Evolutionary conservation across 352 stramenopile species (phyloP).

Genomic region (Phytophthora cactorum): DNA sequence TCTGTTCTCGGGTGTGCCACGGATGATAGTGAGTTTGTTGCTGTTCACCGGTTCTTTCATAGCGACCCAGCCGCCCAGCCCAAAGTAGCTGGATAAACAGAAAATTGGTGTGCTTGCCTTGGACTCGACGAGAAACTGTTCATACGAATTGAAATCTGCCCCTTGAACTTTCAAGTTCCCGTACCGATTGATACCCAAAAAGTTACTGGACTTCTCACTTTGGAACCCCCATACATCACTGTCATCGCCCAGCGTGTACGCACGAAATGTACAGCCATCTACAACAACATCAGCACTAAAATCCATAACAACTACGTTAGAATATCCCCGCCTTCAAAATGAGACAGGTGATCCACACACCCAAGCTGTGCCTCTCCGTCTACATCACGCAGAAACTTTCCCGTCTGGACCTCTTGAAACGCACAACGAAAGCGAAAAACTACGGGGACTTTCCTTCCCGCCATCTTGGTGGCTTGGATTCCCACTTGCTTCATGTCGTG

Average conservation of each 20-base stretch:
- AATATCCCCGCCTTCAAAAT: not conserved
- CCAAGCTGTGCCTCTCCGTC: conserved; percentile 64
- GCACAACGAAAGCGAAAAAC: conserved; percentile 74
- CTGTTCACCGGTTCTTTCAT: conserved; percentile 19
- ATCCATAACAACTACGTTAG: not conserved
- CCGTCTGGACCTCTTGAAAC: conserved; percentile 63
- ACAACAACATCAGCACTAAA: conserved; percentile 67
- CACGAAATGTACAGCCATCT: conserved; percentile 72
- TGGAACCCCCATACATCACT: conserved; percentile 83
- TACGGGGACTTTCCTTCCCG: conserved; percentile 43
- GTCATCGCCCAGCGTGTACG: conserved; percentile 79
- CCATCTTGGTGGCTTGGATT: conserved; percentile 65
- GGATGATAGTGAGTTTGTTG: conserved; percentile 53
- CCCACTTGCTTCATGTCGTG: conserved; percentile 76
- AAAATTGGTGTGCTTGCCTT: conserved; percentile 65
- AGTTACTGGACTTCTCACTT: conserved; percentile 68
- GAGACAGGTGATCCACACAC: conserved; percentile 32
- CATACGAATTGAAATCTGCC: conserved; percentile 70
- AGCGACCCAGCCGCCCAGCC: conserved; percentile 68
- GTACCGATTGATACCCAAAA: conserved; percentile 76
- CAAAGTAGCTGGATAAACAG: conserved; percentile 76
- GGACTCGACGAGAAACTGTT: conserved; percentile 73
- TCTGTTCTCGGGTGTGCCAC: conserved; percentile 75
- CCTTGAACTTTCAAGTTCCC: conserved; percentile 72
- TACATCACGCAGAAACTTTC: conserved; percentile 60